Evolutionary conservation across 2,329 filamentous ascomycete genomes (phyloP).

Genomic region (Canariomyces notabilis): DNA sequence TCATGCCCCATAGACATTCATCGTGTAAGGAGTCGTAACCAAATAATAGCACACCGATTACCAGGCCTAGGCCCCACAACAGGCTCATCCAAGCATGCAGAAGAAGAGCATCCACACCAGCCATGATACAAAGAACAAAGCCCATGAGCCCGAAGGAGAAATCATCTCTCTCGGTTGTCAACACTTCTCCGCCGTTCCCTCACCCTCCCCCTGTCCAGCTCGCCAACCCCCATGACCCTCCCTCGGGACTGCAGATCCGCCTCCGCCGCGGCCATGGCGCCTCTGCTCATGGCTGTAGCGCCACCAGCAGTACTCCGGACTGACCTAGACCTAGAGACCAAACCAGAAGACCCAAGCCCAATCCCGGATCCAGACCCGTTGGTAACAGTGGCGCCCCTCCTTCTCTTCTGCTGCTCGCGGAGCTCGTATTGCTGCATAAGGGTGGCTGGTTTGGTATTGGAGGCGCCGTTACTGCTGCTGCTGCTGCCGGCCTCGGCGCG

Average conservation of each 20-base stretch:
- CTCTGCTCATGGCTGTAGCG: neutral
- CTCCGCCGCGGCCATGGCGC: neutral
- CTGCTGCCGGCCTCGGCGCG: neutral
- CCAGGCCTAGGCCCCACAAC: too few species aligned
- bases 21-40: too few species aligned
- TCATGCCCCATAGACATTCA: too few species aligned
- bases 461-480: too few species aligned
- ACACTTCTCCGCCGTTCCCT: slow-evolving; percentile 4
- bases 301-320: slow-evolving; percentile 9
- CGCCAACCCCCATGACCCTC: slow-evolving; percentile 1
- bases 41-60: too few species aligned
- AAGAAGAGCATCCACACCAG: too few species aligned
- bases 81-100: too few species aligned
- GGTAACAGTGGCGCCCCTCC: neutral
- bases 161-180: neutral
- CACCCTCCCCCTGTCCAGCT: slow-evolving; percentile 3
- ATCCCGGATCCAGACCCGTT: neutral
- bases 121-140: too few species aligned
- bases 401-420: slow-evolving; percentile 6
- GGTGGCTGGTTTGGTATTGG: too few species aligned
- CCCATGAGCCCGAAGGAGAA: too few species aligned
- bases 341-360: neutral
- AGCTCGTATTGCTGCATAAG: slow-evolving; percentile 5
- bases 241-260: slow-evolving; percentile 5
- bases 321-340: slow-evolving; percentile 11